Evolutionary conservation across 768 basidiomycete species (phyloP).

Genomic region (Tricholoma sp.): DNA sequence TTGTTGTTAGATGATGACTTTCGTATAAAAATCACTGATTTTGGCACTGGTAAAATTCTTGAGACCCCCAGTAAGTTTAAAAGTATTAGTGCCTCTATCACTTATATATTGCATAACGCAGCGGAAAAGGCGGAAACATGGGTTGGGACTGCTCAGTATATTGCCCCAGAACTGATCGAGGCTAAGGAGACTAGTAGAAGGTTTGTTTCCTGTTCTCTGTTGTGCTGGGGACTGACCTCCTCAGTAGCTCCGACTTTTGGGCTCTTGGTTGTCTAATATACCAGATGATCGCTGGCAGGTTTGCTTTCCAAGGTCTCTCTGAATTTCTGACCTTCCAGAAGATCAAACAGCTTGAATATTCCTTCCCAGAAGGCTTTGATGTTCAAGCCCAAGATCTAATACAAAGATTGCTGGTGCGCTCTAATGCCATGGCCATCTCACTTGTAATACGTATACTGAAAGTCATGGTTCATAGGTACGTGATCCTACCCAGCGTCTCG

Average conservation of each 20-base stretch:
- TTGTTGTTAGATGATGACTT: constrained; percentile 82
- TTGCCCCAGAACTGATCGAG: constrained; percentile 81
- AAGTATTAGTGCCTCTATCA: neutral
- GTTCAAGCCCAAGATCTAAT: constrained; percentile 77
- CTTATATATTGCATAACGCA: constrained; percentile 9
- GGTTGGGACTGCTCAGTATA: constrained; percentile 89
- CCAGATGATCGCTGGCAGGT: constrained; percentile 88
- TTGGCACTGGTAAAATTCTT: constrained; percentile 84
- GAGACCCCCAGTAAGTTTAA: constrained; percentile 45
- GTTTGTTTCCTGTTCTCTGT: constrained; percentile 32
- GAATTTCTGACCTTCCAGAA: constrained; percentile 96
- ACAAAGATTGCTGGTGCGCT: constrained; percentile 62
- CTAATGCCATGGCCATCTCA: neutral
- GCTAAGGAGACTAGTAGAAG: constrained; percentile 69
- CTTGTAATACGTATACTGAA: neutral
- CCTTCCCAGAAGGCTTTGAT: constrained; percentile 84
- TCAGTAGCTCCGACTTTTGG: constrained; percentile 85
- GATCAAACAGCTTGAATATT: constrained; percentile 83
- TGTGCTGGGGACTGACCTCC: constrained; percentile 8
- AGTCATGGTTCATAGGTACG: constrained; percentile 35
- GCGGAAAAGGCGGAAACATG: constrained; percentile 59
- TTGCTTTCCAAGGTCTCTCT: constrained; percentile 86
- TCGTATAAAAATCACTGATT: constrained; percentile 94
- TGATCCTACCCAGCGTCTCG: constrained; percentile 56
- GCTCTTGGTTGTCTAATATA: constrained; percentile 91